These are phyloP conservation scores for Cetraspora pellucida DNA, from an alignment of 192 early-diverging fungal species.

Conservation along the genomic window DNA sequence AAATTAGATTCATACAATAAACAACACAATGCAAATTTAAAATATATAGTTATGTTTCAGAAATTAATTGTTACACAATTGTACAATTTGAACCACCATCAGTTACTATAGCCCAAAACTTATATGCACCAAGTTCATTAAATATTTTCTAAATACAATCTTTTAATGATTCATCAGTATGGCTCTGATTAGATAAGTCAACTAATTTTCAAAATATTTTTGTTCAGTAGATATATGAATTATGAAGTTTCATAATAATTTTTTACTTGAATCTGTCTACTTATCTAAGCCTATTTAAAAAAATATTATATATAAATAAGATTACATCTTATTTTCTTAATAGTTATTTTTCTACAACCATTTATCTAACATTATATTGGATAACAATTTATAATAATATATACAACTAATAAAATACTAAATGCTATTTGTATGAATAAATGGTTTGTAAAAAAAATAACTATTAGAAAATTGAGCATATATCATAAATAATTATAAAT, in stretches of 20 bases:
- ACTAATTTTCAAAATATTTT: not conserved
- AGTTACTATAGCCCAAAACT: not conserved
- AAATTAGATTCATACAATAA: too few species aligned
- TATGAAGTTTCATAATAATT: slow-evolving; percentile 8
- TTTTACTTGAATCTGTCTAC: not conserved
- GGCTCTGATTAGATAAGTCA: too few species aligned
- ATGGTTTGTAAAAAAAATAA: too few species aligned
- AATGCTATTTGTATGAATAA: too few species aligned
- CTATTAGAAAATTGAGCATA: too few species aligned
- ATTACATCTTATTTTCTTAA: not conserved
- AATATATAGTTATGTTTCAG: not conserved
- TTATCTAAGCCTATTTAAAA: not conserved
- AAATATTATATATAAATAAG: not conserved
- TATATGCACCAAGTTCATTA: not conserved
- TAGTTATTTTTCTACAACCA: too few species aligned
- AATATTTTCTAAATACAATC: not conserved
- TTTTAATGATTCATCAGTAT: not conserved
- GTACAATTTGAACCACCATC: not conserved
- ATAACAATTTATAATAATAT: too few species aligned
- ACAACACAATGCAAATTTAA: not conserved
- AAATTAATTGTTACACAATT: not conserved
- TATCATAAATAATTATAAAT: too few species aligned
- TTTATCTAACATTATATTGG: too few species aligned
- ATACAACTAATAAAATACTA: too few species aligned
- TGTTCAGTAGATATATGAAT: not conserved